A percentile compares a stretch with the other conserved stretches of the same genome.
Evolutionary conservation across 1,284 basidiomycete species (phyloP).

Genomic region (Apiotrichum brassicae): DNA sequence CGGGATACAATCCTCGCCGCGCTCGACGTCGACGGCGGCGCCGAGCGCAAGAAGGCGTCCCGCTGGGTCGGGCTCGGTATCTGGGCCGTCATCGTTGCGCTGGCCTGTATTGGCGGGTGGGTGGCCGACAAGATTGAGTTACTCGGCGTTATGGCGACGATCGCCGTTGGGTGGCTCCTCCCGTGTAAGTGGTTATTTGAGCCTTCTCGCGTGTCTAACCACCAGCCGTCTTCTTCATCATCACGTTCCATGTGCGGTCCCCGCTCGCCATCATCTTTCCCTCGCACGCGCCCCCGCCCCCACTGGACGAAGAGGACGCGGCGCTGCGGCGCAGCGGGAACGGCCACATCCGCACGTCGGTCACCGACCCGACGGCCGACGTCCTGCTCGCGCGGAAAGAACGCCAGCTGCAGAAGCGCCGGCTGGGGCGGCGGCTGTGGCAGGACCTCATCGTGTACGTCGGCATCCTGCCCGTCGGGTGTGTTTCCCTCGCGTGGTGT

Average conservation of each 20-base stretch:
- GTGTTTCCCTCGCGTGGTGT: conserved; percentile 37
- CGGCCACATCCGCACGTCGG: conserved; percentile 25
- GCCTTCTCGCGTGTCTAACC: too few species aligned
- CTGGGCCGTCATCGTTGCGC: conserved; percentile 33
- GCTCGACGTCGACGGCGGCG: conserved; percentile 36
- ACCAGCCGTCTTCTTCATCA: conserved; percentile 47
- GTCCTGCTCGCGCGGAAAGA: conserved; percentile 47
- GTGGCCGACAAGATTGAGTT: conserved; percentile 42
- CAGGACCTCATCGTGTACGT: conserved; percentile 48
- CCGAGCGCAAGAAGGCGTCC: conserved; percentile 33
- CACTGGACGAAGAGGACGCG: neutral
- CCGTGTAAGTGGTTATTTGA: conserved; percentile 45
- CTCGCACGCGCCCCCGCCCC: conserved; percentile 9
- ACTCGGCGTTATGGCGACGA: conserved; percentile 36
- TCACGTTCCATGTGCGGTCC: conserved; percentile 47
- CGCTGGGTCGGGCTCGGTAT: conserved; percentile 39
- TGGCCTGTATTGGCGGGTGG: conserved; percentile 39
- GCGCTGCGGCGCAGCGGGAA: neutral
- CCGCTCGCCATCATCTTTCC: conserved; percentile 47
- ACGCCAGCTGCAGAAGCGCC: conserved; percentile 45
- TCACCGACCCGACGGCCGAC: conserved; percentile 39
- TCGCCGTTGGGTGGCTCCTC: conserved; percentile 46
- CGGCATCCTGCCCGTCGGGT: conserved; percentile 44
- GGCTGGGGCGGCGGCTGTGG: conserved; percentile 45
- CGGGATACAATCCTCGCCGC: conserved; percentile 38